Base-by-base conservation (phyloP, 2,329 filamentous ascomycete species). In the Fusarium sp. region DNA sequence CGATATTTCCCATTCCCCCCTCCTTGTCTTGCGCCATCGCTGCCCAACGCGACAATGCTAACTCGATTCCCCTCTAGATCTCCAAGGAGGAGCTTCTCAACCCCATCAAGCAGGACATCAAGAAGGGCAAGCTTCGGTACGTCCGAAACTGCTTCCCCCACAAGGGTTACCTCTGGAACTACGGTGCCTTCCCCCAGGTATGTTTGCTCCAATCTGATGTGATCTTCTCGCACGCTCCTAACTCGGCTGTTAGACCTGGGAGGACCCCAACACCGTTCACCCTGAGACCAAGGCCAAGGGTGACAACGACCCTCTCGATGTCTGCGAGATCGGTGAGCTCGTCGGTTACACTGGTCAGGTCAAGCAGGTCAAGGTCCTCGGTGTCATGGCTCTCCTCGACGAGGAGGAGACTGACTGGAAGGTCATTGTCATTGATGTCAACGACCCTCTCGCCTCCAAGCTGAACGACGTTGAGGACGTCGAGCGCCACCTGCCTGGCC, bases 391-490 rank as follows among this genome's bases (percentile, higher is more conserved):
- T 71, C 88, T 99, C 70, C 91, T 99, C 68, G 95, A 99, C 75
- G 95, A 99, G 88, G 95, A 96, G 80, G 95, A 99, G 90, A 99
- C 95, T 68, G 95, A 99, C 88, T 99, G 95, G 95, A 99, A 99
- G 89, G 92, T 99, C 83, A 98, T 99, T 74, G 95, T 98, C 81
- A 96, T 99, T 77, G 95, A 99, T 78, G 83, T 97, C 78, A 97
- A 98, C 83, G 95, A 99, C 83, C 94, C 95, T 70, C 86, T 99
- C 67, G 95, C 95, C 54, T 81, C 91, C 76, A 97, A 97, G 88
- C 91, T 99, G 77, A 94, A 99, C 83, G 94, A 98, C 79, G 90
- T 98, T 66, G 95, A 98, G 87, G 95, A 99, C 77, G 95, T 99
- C 72, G 95, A 99, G 88, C 90, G 94, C 77, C 95, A 98, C 84